Conservation (phyloP, 805 yeast genomes). For the Wickerhamomyces alni region DNA sequence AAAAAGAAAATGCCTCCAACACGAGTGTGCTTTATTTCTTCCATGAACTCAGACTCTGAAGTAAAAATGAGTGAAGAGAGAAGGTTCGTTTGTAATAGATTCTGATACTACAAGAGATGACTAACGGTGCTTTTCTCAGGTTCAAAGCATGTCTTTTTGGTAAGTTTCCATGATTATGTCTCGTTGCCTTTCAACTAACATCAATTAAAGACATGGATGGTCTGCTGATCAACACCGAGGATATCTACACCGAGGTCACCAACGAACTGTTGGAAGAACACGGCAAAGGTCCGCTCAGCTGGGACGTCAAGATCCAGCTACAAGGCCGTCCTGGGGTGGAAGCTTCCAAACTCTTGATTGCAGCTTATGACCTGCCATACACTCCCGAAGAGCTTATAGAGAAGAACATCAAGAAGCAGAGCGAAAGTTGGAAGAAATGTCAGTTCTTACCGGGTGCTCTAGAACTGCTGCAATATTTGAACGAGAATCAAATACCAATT, state of each 20-base stretch:
- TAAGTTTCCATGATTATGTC: slow-evolving; percentile 26
- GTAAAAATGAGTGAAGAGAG: not conserved
- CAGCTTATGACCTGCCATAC: slow-evolving; percentile 60
- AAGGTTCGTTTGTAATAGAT: not conserved
- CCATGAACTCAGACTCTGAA: too few relatives aligned
- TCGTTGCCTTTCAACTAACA: too few relatives aligned
- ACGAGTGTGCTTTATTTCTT: too few relatives aligned
- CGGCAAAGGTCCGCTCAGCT: slow-evolving; percentile 76
- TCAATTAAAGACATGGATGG: slow-evolving; percentile 83
- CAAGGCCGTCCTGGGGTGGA: slow-evolving; percentile 90
- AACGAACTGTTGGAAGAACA: slow-evolving; percentile 58
- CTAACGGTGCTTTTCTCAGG: slow-evolving; percentile 5
- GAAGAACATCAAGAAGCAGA: slow-evolving; percentile 44
- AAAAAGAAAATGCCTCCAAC: too few relatives aligned
- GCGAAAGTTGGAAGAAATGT: slow-evolving; percentile 53
- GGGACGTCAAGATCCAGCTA: slow-evolving; percentile 83
- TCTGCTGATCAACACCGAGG: slow-evolving; percentile 85
- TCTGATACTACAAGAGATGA: too few relatives aligned
- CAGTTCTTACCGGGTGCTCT: slow-evolving; percentile 80
- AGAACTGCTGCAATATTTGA: slow-evolving; percentile 54
- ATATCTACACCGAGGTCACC: slow-evolving; percentile 76
- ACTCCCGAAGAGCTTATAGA: slow-evolving; percentile 60
- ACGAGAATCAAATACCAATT: slow-evolving; percentile 56
- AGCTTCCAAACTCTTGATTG: slow-evolving; percentile 59
- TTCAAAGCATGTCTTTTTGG: slow-evolving; percentile 70